Evolutionary conservation across 2,329 filamentous ascomycete species (phyloP).

Genomic region (Xenoacremonium recifei): DNA sequence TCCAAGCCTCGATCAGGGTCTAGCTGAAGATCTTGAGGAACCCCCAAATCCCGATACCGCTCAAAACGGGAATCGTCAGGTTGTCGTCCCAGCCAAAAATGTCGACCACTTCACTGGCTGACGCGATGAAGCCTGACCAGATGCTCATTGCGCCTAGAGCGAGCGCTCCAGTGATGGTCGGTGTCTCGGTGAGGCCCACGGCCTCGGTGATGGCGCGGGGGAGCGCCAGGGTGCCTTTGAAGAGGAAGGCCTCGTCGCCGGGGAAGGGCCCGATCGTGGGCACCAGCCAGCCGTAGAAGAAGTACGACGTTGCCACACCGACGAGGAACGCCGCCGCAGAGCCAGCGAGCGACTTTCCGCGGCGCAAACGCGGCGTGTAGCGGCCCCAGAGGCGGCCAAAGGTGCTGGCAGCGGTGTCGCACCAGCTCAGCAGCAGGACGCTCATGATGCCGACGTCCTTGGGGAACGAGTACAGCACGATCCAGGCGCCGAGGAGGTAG

Average conservation of each 20-base stretch:
- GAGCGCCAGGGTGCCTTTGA: conserved; percentile 71
- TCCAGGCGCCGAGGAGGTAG: conserved; percentile 89
- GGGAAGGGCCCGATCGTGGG: conserved; percentile 65
- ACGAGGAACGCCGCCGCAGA: conserved; percentile 80
- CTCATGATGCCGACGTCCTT: conserved; percentile 92
- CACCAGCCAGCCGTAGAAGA: conserved; percentile 87
- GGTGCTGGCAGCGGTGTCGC: conserved; percentile 93
- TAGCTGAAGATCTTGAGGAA: conserved; percentile 85
- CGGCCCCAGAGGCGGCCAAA: conserved; percentile 87
- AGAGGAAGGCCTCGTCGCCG: conserved; percentile 73
- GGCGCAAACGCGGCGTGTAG: conserved; percentile 81
- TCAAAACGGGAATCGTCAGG: conserved; percentile 90
- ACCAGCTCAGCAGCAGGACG: conserved; percentile 92
- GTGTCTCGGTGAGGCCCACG: conserved; percentile 60
- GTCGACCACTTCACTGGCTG: conserved; percentile 86
- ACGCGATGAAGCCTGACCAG: conserved; percentile 85
- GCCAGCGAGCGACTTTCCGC: conserved; percentile 89
- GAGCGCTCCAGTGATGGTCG: conserved; percentile 64
- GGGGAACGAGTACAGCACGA: conserved; percentile 80
- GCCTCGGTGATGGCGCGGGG: conserved; percentile 57
- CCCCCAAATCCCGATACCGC: conserved; percentile 83
- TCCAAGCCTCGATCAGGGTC: too few relatives aligned
- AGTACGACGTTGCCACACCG: conserved; percentile 76
- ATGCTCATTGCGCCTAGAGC: conserved; percentile 81
- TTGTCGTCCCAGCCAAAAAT: conserved; percentile 97